Conservation (phyloP, 139 green algal genomes). For the Coccomyxa sp. region DNA sequence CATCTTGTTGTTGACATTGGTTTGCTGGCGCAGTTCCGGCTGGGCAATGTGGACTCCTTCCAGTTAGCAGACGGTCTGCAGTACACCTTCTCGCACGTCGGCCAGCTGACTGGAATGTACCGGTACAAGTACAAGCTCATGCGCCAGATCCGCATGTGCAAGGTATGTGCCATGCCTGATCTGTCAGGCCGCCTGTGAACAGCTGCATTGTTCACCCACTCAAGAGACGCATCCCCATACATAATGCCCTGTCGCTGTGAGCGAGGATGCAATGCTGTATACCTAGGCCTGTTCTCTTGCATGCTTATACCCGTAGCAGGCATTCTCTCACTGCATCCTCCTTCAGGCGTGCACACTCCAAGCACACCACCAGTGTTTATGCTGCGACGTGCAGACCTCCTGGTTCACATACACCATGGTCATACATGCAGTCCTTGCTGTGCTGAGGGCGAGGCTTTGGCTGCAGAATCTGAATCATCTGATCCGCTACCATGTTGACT, state of each 20-base stretch:
- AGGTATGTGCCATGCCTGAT: constrained; percentile 40
- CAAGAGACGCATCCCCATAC: background rate
- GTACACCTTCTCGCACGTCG: constrained; percentile 98
- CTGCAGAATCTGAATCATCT: too few species aligned
- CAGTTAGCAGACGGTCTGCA: constrained; percentile 99
- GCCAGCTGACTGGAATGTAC: constrained; percentile 98
- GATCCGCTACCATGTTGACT: too few species aligned
- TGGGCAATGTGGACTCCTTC: constrained; percentile 99
- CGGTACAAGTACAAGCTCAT: constrained; percentile 99
- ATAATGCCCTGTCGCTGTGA: background rate
- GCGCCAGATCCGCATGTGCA: constrained; percentile 98
- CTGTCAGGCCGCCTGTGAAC: background rate
- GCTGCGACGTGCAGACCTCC: too few species aligned
- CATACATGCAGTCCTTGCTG: too few species aligned
- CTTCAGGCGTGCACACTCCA: too few species aligned
- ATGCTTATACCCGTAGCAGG: background rate
- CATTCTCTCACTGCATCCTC: too few species aligned
- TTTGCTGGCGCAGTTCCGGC: constrained; percentile 33
- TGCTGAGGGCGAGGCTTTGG: too few species aligned
- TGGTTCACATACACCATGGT: too few species aligned
- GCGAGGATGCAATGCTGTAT: background rate
- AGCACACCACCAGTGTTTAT: too few species aligned
- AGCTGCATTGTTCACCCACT: background rate
- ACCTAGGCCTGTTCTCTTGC: background rate
- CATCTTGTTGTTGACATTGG: background rate